Evolutionary conservation across 768 basidiomycete species (phyloP), one percentile per base, ranked within the genome.

Genomic region (Coprinellus micaceus): DNA sequence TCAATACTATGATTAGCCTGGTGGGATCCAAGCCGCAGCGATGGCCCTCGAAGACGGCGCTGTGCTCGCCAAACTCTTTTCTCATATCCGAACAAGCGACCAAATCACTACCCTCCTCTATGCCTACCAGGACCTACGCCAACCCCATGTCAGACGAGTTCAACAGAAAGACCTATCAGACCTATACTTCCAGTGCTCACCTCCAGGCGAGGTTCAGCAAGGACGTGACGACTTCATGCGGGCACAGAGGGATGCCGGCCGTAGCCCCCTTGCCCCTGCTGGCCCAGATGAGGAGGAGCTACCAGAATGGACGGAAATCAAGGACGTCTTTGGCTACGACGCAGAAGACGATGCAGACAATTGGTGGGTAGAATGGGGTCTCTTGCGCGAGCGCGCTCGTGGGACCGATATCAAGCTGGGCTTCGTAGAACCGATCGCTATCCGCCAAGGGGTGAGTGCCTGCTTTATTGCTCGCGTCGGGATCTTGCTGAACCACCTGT

Each of bases 31-130:
- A 62, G 70, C 72, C 6, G 70, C 66, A 2, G 77, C 76, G 4
- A 77, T 84, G 65, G 73, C 77, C 1, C 64, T 86, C n/a, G 85
- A 86, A 67, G 85, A 86, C 59, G 82, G 80, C 1, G 82, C 81
- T 11, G 77, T 83, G 22, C 71, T 87, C 21, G 85, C 78, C 6
- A 78, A 77, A 56, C 73, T 86, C 6, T 85, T 87, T 70, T 79
- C 81, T 3, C 82, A 81, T 59, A 69, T 86, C 7, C 69, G 67
- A 25, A 64, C 65, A 6, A 61, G 68, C 40, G 76, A 80, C n/a
- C 84, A 86, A 59, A 79, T 86, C 58, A 62, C 67, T 0, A 68
- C 67, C 3, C 77, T 85, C 63, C 71, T 85, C 25, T 66, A 71
- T 52, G 84, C 83, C 2, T 80, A 81, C 60, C 77, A 84, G 62